Conservation (phyloP, 2,329 filamentous ascomycete genomes). For the Neofusicoccum kwambonambiense region DNA sequence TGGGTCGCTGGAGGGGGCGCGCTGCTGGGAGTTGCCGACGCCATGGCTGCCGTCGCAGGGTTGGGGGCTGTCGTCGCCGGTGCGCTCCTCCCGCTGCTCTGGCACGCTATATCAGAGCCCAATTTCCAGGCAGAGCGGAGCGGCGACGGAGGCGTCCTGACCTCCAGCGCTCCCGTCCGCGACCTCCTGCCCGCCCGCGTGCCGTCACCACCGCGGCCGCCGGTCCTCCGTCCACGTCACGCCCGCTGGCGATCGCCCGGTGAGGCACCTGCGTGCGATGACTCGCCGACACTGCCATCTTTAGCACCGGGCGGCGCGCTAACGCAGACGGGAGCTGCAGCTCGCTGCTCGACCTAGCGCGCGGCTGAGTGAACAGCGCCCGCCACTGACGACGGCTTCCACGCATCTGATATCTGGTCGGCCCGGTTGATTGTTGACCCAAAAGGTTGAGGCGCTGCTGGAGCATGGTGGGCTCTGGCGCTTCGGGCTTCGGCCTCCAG, state of each 20-base stretch:
- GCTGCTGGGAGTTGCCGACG: constrained; percentile 14
- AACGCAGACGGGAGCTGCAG: constrained; percentile 2
- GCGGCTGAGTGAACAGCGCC: constrained; percentile 5
- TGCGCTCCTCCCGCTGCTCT: constrained; percentile 10
- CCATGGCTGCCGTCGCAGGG: constrained; percentile 16
- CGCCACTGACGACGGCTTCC: constrained; percentile 4
- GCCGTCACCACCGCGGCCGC: background rate
- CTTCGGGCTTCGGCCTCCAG: background rate
- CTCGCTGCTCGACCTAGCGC: background rate
- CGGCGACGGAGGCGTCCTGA: background rate
- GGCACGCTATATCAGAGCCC: constrained; percentile 17
- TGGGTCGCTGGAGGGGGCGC: background rate
- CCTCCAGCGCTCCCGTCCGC: background rate
- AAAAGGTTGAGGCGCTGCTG: background rate
- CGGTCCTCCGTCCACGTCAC: constrained; percentile 10
- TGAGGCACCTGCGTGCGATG: background rate
- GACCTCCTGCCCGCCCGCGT: background rate
- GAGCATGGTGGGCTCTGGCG: background rate
- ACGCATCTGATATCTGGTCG: background rate
- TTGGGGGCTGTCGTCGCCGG: constrained; percentile 11
- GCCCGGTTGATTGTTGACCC: constrained; percentile 13
- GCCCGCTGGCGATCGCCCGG: background rate
- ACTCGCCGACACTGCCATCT: background rate
- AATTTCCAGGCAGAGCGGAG: constrained; percentile 8
- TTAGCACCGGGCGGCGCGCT: background rate